A percentile compares a stretch with the other conserved stretches of the same genome.
These are phyloP conservation scores for Schizopora paradoxa DNA, from an alignment of 1,284 basidiomycete species.

Conservation along the genomic window DNA sequence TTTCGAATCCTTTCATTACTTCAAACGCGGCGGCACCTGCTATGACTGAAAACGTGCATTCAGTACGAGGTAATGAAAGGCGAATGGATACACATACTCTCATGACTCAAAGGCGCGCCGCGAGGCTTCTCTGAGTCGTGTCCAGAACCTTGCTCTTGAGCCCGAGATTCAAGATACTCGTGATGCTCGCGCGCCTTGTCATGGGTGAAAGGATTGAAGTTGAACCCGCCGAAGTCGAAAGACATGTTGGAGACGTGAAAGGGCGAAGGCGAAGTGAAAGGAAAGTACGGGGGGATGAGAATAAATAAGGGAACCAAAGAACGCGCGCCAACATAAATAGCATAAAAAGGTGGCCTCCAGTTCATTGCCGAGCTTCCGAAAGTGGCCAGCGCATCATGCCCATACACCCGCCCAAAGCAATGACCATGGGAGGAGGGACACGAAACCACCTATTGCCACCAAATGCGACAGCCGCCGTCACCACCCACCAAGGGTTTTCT, in stretches of 20 bases:
- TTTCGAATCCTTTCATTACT: not conserved
- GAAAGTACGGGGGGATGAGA: not conserved
- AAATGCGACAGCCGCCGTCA: not conserved
- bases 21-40: slow-evolving; percentile 4
- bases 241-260: not conserved
- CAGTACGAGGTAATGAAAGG: too few relatives aligned
- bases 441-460: slow-evolving; percentile 3
- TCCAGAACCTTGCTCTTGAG: too few relatives aligned
- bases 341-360: not conserved
- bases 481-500: not conserved
- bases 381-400: not conserved
- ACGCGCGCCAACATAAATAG: not conserved
- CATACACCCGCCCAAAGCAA: not conserved
- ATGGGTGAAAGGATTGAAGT: not conserved
- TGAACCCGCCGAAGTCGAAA: not conserved
- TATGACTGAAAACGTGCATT: too few relatives aligned
- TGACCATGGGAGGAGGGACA: not conserved
- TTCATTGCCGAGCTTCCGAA: not conserved
- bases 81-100: too few relatives aligned
- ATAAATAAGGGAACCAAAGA: too few relatives aligned
- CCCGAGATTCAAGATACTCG: too few relatives aligned
- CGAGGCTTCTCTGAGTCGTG: too few relatives aligned
- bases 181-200: too few relatives aligned
- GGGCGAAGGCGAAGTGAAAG: not conserved
- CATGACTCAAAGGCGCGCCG: too few relatives aligned